Evolutionary conservation across 2,329 filamentous ascomycete species (phyloP), one percentile per base, ranked within the genome.

Genomic region (Colletotrichum musae): DNA sequence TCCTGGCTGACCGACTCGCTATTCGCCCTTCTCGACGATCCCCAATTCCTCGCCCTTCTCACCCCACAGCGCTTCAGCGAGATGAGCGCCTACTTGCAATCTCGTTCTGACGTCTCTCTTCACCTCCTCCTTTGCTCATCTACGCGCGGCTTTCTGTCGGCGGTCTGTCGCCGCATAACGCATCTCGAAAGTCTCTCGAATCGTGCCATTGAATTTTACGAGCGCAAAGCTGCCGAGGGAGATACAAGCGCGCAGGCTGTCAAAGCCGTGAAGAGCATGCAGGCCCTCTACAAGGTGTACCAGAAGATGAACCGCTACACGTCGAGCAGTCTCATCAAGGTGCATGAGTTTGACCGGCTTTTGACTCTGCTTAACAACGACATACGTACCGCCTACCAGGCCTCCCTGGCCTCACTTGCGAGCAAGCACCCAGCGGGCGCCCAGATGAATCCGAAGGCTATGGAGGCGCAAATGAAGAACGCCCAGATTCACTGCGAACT

Each of bases 91-190:
- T 87, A 89, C 71, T 79, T 92, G 7, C 83, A 86, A 13, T 78
- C 82, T 45, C 84, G 83, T 53, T 88, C 89, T 72, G 86, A 90
- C 51, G 84, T 91, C 43, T 84, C 88, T 1, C 79, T 92, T 12
- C 89, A 92, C 72, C 80, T 92, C 52, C 77, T 96, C 21, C 86
- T 97, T 36, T 92, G 91, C 74, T 94, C 92, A 36, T 90, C 92
- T 60, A 92, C 92, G 12, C 89, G 94, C 13, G 89, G 89, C 21
- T 92, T 95, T 71, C 84, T 97, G 24, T 89, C 89, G 28, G 89
- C 92, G 36, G 85, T 90, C 56, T 93, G 89, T 77, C 89, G 89
- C 48, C 88, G 91, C 36, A 83, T 94, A 24, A 79, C 82, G 4
- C 86, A 90, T 71, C 81, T 93, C 72, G 85, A 90, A 62, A 72